phyloP scores from a whole-genome alignment of 129 eudicot species.

The Centella asiatica region DNA sequence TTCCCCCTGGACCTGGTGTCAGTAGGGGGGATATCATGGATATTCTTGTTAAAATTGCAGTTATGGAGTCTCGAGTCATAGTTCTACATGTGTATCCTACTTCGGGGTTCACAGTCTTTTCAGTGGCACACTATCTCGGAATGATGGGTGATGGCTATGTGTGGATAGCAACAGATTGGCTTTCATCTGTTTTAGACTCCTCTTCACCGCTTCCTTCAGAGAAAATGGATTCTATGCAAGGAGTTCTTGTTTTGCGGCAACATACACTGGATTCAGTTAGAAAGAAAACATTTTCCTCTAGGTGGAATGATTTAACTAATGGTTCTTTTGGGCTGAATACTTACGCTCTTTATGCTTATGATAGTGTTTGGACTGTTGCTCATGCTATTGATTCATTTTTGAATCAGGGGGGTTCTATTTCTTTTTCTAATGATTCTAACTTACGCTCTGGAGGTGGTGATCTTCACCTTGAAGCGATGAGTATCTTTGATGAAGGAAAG shows the following conservation, averaged over 20 bases:
- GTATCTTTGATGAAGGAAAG: constrained; percentile 63
- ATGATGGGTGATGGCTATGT: constrained; percentile 90
- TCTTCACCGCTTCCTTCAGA: constrained; percentile 34
- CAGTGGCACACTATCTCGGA: constrained; percentile 68
- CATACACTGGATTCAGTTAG: constrained; percentile 52
- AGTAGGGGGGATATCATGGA: constrained; percentile 69
- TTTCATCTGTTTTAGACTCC: constrained; percentile 62
- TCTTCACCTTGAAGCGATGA: constrained; percentile 76
- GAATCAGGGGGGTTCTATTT: constrained; percentile 52
- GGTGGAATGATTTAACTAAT: constrained; percentile 43
- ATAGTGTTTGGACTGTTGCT: constrained; percentile 71
- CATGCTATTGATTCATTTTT: constrained; percentile 78
- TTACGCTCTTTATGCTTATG: constrained; percentile 78
- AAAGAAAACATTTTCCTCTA: constrained; percentile 39
- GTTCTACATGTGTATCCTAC: constrained; percentile 75
- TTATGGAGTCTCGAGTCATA: constrained; percentile 75
- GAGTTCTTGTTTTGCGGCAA: constrained; percentile 70
- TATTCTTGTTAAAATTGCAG: constrained; percentile 59
- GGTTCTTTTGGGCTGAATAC: constrained; percentile 61
- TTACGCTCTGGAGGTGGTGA: constrained; percentile 27
- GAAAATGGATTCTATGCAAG: constrained; percentile 62
- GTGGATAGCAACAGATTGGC: constrained; percentile 97
- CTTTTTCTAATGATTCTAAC: constrained; percentile 69
- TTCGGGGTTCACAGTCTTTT: constrained; percentile 49
- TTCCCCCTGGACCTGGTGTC: constrained; percentile 51